Evolutionary conservation across 1,284 basidiomycete genomes (phyloP), one percentile per base, ranked within the genome.

Genomic region (Termitomyces sp.): DNA sequence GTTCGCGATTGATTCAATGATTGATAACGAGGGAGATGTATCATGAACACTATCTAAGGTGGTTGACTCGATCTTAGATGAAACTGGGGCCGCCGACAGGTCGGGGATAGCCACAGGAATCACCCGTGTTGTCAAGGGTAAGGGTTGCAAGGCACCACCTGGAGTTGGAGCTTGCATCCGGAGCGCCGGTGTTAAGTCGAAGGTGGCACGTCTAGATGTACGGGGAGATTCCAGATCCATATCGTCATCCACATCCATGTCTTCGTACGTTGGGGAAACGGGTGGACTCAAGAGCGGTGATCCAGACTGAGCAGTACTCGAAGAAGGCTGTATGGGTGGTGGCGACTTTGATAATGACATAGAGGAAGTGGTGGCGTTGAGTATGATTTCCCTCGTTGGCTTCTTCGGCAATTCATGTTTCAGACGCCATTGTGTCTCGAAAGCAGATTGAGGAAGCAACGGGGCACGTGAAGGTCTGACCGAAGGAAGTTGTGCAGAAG

Each of bases 181-280:
- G 21, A 36, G 39, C 24, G 40, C 31, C 24, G 56, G 33, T 1
- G 53, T 46, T 9, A 44, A 15, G 26, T 56, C 38, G 21, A 54
- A 38, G 19, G 30, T 43, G 3, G 54, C 31, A 38, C 44, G 49
- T 53, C 46, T 52, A 13, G 39, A 39, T 28, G 51, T 58, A 9
- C 41, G 31, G 2, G 62, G 58, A n/a, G 61, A 59, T 28, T 58
- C 57, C 21, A 59, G 7, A 13, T 58, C 54, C 56, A 60, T 62
- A 42, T 63, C 63, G 12, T 55, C 61, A 26, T 60, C 62, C 12
- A 60, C 38, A 24, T 56, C 57, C 55, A 61, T 59, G 44, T 56
- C 57, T 40, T 58, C 61, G 9, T 55, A 36, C 1, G 12, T 46
- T 3, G 47, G 50, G 6, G 39, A 39, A 26, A 17, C 21, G 3